These are phyloP conservation scores for Hygrophorus pudorinus DNA, from an alignment of 768 basidiomycete species.

Conservation along the genomic window DNA sequence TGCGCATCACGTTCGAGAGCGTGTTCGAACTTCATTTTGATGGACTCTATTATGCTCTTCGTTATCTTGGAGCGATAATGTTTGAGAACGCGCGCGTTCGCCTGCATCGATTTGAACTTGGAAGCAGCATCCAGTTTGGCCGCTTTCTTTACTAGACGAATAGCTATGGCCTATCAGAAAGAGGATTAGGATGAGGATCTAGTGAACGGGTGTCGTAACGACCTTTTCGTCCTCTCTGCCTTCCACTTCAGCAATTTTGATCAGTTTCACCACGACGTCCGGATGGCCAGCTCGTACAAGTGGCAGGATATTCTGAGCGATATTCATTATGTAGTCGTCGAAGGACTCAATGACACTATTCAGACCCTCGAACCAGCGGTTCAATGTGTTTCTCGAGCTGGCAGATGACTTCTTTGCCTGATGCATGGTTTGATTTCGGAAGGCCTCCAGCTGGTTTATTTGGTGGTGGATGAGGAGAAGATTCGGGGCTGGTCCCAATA, in stretches of 20 bases:
- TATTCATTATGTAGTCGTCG: slow-evolving; percentile 71
- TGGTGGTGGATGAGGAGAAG: slow-evolving; percentile 87
- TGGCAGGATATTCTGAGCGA: slow-evolving; percentile 70
- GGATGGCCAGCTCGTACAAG: slow-evolving; percentile 71
- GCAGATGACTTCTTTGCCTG: slow-evolving; percentile 79
- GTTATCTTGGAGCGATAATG: slow-evolving; percentile 88
- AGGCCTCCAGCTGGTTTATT: slow-evolving; percentile 84
- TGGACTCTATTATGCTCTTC: slow-evolving; percentile 70
- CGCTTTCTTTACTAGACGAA: slow-evolving; percentile 89
- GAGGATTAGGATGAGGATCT: not conserved
- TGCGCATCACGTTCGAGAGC: slow-evolving; percentile 53
- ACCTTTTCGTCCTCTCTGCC: no score
- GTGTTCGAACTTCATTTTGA: slow-evolving; percentile 59
- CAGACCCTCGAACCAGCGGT: slow-evolving; percentile 77
- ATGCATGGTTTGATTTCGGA: slow-evolving; percentile 92
- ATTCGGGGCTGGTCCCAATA: slow-evolving; percentile 82
- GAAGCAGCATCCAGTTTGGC: slow-evolving; percentile 88
- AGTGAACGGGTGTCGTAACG: slow-evolving; percentile 5
- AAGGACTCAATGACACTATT: slow-evolving; percentile 74
- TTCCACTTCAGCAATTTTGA: slow-evolving; percentile 94
- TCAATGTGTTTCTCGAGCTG: slow-evolving; percentile 55
- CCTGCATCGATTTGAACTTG: slow-evolving; percentile 89
- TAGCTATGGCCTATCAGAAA: slow-evolving; percentile 68
- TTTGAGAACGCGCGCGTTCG: slow-evolving; percentile 87
- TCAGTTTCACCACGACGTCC: slow-evolving; percentile 81